Conservation (phyloP, 2,329 filamentous ascomycete genomes). For the Akanthomyces lecanii region DNA sequence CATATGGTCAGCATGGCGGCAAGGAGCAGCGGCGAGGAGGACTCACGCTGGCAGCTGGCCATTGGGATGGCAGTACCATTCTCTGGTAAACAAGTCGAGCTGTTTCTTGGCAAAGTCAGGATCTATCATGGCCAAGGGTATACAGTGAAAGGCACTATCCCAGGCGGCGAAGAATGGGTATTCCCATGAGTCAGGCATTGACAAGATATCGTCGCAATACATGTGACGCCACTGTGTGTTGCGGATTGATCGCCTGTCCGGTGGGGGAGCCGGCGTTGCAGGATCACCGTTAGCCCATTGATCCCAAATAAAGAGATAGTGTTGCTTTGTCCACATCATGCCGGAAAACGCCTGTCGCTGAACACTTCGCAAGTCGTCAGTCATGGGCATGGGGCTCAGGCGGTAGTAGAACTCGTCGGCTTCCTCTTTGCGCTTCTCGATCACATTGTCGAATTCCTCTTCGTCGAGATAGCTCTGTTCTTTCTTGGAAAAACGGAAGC, state of each 20-base stretch:
- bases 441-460: slow-evolving; percentile 84
- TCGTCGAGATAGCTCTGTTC: slow-evolving; percentile 80
- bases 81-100: slow-evolving; percentile 88
- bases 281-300: slow-evolving; percentile 97
- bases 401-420: slow-evolving; percentile 95
- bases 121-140: slow-evolving; percentile 93
- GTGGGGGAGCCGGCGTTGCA: slow-evolving; percentile 77
- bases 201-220: slow-evolving; percentile 89
- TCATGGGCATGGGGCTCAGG: slow-evolving; percentile 88
- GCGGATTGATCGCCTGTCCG: slow-evolving; percentile 71
- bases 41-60: slow-evolving; percentile 83
- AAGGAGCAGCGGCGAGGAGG: background rate
- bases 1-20: slow-evolving; percentile 20
- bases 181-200: slow-evolving; percentile 98
- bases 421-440: slow-evolving; percentile 81
- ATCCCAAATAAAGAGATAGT: slow-evolving; percentile 95
- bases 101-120: slow-evolving; percentile 98
- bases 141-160: slow-evolving; percentile 97
- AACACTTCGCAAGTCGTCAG: slow-evolving; percentile 89
- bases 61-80: slow-evolving; percentile 99
- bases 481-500: slow-evolving; percentile 79
- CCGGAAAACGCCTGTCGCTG: slow-evolving; percentile 91
- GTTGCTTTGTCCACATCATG: slow-evolving; percentile 99
- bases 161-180: slow-evolving; percentile 97
- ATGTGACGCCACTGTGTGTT: slow-evolving; percentile 93